Percentiles rank a stretch among this genome's conserved stretches.
These are phyloP conservation scores for Larix sibirica DNA, from an alignment of 83 land plant genomes.

Conservation along the genomic window DNA sequence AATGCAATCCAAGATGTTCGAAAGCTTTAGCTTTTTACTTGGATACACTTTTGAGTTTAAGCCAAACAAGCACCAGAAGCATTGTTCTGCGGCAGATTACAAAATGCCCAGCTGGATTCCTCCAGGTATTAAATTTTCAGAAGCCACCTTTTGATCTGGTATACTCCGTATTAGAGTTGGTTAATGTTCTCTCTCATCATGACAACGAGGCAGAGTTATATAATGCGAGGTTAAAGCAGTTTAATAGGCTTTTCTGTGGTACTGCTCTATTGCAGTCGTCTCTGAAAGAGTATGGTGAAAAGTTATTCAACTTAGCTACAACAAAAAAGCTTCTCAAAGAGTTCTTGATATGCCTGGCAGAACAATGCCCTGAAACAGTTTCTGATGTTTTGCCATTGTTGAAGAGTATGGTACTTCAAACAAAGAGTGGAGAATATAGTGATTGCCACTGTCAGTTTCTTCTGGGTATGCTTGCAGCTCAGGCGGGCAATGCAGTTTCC, in stretches of 20 bases:
- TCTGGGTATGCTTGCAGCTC: conserved; percentile 16
- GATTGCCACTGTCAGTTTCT: not conserved
- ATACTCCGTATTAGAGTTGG: not conserved
- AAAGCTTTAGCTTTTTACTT: not conserved
- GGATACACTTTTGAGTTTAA: not conserved
- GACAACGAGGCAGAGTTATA: conserved; percentile 5
- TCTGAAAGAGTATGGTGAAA: not conserved
- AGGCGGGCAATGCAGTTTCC: not conserved
- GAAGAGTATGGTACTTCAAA: too few species aligned
- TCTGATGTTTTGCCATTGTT: not conserved
- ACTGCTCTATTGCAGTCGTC: not conserved
- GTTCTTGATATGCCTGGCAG: not conserved
- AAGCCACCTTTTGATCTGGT: not conserved
- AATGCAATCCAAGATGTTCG: not conserved
- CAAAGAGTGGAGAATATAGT: too few species aligned
- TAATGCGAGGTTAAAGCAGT: conserved; percentile 15
- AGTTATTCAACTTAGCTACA: not conserved
- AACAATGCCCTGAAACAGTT: not conserved
- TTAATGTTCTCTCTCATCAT: not conserved
- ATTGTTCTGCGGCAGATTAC: not conserved
- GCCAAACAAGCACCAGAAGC: not conserved
- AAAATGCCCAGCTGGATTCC: not conserved
- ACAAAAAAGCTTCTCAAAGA: not conserved
- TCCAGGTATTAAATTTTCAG: not conserved
- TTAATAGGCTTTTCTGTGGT: conserved; percentile 16